Conservation (phyloP, 2,329 filamentous ascomycete genomes). For the Trichoderma koningii region DNA sequence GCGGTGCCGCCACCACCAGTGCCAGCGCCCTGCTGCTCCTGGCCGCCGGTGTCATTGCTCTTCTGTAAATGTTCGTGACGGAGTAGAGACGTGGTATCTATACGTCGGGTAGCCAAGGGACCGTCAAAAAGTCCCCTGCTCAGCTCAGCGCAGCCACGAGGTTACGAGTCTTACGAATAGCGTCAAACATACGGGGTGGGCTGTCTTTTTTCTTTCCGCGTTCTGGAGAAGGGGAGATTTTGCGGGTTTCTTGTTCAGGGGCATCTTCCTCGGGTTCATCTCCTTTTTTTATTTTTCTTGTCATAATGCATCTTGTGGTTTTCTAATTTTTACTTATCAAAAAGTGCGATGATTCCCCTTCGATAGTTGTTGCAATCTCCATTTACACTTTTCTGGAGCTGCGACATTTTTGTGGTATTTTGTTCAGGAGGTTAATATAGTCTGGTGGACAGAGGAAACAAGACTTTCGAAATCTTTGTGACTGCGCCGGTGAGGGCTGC, state of each 20-base stretch:
- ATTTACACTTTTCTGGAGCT: constrained; percentile 33
- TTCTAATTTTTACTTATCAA: constrained; percentile 24
- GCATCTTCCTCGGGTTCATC: constrained; percentile 4
- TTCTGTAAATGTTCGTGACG: constrained; percentile 39
- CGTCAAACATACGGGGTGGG: constrained; percentile 24
- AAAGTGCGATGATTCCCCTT: constrained; percentile 33
- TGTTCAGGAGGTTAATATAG: constrained; percentile 14
- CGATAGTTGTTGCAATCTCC: constrained; percentile 29
- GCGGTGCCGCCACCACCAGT: constrained; percentile 38
- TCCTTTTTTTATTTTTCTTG: background rate
- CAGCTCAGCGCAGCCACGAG: constrained; percentile 40
- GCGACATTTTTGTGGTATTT: constrained; percentile 31
- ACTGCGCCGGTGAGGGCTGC: constrained; percentile 1
- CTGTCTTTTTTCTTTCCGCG: constrained; percentile 7
- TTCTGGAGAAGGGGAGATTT: constrained; percentile 3
- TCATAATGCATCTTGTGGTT: constrained; percentile 19
- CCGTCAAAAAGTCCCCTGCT: constrained; percentile 25
- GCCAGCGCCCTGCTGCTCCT: constrained; percentile 43
- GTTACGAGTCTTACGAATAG: constrained; percentile 40
- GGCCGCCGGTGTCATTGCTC: constrained; percentile 41
- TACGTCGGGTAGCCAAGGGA: constrained; percentile 26
- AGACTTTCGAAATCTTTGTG: background rate
- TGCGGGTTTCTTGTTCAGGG: background rate
- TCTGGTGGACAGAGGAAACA: constrained; percentile 6
- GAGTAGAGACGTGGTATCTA: constrained; percentile 33